Evolutionary conservation across 1,284 basidiomycete species (phyloP), one percentile per base, ranked within the genome.

Genomic region (Moesziomyces antarcticus): DNA sequence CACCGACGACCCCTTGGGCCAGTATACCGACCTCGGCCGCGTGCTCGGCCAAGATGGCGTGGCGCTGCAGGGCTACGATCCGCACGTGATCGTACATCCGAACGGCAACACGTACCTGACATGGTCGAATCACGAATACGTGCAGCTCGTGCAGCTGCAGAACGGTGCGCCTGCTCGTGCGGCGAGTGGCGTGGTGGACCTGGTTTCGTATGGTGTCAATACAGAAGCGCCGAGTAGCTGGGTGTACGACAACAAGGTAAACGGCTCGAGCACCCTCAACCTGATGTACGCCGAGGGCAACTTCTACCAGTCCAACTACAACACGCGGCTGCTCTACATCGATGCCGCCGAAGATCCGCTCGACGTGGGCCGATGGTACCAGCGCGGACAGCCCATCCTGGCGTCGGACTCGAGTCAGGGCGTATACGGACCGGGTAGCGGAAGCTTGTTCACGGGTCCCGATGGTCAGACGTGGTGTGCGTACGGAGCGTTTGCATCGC

Each of bases 271-370:
- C 0, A 73, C 71, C 4, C 61, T 73, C 56, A 73, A 73, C 47
- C 49, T 73, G 16, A 60, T 64, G 56, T 73, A 69, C 44, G 66
- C 65, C 5, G 64, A 64, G 25, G 65, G 71, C 61, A 67, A 69
- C 56, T 73, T 46, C 49, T 59, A 63, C 48, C 56, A 64, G 47
- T 60, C 65, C 50, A 67, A 73, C 57, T 73, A 73, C 66, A 61
- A 64, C 43, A 73, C 71, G 3, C 52, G 66, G 8, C 30, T 69
- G 18, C 50, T 73, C 20, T 73, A 53, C 51, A 62, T 61, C 42
- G 66, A 69, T 33, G 52, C 52, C 3, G 45, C 35, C 3, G 20
- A 52, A n/a, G 66, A 73, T 37, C 71, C 71, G 14, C 54, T 69
- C 10, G 57, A 64, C 30, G 25, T 42, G 8, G 47, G 43, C 40